Evolutionary conservation across 257 asterid genomes (phyloP).

Genomic region (Knoxia roxburghii): DNA sequence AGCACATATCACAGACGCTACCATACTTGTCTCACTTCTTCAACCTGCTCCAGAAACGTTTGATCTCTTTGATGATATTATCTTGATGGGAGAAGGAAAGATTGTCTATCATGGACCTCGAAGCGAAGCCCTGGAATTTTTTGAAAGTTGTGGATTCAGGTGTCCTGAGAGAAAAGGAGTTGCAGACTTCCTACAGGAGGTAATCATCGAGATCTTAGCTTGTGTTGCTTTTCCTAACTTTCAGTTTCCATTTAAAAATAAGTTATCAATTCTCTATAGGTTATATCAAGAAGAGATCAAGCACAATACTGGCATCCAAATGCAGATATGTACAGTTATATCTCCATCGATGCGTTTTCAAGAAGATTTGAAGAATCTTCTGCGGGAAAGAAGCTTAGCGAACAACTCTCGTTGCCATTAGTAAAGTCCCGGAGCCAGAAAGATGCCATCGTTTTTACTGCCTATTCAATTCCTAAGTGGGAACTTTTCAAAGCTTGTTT

Average conservation of each 20-base stretch:
- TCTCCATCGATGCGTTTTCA: slow-evolving; percentile 34
- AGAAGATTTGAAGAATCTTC: slow-evolving; percentile 35
- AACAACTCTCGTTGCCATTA: slow-evolving; percentile 34
- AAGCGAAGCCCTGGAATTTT: slow-evolving; percentile 29
- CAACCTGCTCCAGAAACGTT: slow-evolving; percentile 64
- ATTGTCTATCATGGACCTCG: slow-evolving; percentile 49
- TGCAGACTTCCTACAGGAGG: slow-evolving; percentile 46
- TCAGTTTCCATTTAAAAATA: neutral
- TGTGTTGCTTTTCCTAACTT: neutral
- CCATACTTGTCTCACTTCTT: slow-evolving; percentile 50
- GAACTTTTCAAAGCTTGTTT: slow-evolving; percentile 41
- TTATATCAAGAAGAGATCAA: slow-evolving; percentile 49
- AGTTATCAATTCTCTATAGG: slow-evolving; percentile 25
- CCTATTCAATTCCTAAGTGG: slow-evolving; percentile 51
- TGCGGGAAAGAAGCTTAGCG: slow-evolving; percentile 28
- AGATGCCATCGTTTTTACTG: slow-evolving; percentile 35
- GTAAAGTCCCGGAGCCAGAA: slow-evolving; percentile 39
- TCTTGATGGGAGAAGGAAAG: slow-evolving; percentile 48
- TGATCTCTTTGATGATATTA: slow-evolving; percentile 52
- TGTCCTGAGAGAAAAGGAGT: slow-evolving; percentile 48
- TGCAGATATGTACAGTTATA: slow-evolving; percentile 30
- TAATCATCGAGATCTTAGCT: slow-evolving; percentile 6
- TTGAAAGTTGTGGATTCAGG: slow-evolving; percentile 38
- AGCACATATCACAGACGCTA: slow-evolving; percentile 46
- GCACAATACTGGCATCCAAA: slow-evolving; percentile 44